Percentiles rank a stretch among this genome's conserved stretches.
These are phyloP conservation scores for Beauveria pseudobassiana DNA, from an alignment of 2,329 filamentous ascomycete genomes.

Conservation along the genomic window DNA sequence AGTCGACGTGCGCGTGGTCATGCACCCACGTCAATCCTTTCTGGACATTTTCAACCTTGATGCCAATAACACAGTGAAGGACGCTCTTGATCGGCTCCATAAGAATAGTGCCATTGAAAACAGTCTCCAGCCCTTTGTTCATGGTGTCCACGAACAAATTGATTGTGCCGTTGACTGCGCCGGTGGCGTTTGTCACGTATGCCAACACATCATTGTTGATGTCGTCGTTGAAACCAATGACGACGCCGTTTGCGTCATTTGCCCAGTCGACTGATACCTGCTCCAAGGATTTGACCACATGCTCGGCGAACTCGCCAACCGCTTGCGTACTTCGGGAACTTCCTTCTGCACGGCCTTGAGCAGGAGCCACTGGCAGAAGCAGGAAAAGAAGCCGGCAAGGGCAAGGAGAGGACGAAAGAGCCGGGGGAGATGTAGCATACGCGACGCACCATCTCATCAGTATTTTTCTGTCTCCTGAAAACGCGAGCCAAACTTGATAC, in stretches of 20 bases:
- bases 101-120: conserved; percentile 77
- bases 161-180: conserved; percentile 76
- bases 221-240: conserved; percentile 61
- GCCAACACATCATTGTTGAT: conserved; percentile 82
- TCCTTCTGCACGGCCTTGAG: conserved; percentile 65
- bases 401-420: conserved; percentile 82
- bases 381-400: conserved; percentile 73
- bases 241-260: conserved; percentile 63
- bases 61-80: conserved; percentile 75
- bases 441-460: conserved; percentile 77
- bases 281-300: conserved; percentile 66
- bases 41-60: conserved; percentile 80
- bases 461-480: conserved; percentile 64
- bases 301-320: conserved; percentile 71
- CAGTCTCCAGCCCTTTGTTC: conserved; percentile 61
- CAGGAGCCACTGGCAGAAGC: conserved; percentile 75
- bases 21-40: conserved; percentile 90
- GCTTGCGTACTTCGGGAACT: conserved; percentile 62
- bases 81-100: conserved; percentile 71
- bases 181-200: conserved; percentile 79
- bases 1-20: conserved; percentile 73
- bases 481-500: conserved; percentile 60
- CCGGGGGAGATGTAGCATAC: conserved; percentile 77
- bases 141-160: conserved; percentile 76
- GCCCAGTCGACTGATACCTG: conserved; percentile 73